Evolutionary conservation across 129 eudicot genomes (phyloP).

Genomic region (Erigeron canadensis): DNA sequence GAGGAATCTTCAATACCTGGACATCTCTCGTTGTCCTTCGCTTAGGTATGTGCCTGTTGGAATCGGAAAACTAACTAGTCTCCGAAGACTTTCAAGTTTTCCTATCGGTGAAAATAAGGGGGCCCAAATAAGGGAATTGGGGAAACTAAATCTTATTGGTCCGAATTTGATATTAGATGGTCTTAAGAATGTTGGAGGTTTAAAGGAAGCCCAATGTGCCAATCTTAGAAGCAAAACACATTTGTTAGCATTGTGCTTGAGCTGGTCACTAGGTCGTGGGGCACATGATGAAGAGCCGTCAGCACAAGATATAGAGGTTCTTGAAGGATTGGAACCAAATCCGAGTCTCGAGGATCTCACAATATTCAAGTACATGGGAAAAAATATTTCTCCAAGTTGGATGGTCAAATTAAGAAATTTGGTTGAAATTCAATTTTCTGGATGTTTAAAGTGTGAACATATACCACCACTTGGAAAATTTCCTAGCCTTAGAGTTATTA

Average conservation of each 20-base stretch:
- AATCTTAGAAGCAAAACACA: slow-evolving; percentile 10
- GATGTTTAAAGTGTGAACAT: not conserved
- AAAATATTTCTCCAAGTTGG: slow-evolving; percentile 12
- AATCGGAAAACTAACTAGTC: slow-evolving; percentile 8
- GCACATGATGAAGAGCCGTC: slow-evolving; percentile 15
- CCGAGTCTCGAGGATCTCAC: not conserved
- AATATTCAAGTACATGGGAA: not conserved
- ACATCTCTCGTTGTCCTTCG: not conserved
- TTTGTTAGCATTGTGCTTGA: not conserved
- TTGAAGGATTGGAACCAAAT: slow-evolving; percentile 28
- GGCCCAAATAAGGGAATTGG: slow-evolving; percentile 10
- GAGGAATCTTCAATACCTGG: slow-evolving; percentile 18
- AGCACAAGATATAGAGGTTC: too few relatives aligned
- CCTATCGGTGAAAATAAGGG: not conserved
- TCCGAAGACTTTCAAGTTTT: slow-evolving; percentile 1
- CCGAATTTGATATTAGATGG: not conserved
- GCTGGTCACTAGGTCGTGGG: too few relatives aligned
- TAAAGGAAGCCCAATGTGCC: slow-evolving; percentile 18
- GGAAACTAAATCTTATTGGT: slow-evolving; percentile 19
- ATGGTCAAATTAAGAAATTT: slow-evolving; percentile 3
- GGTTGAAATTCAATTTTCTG: not conserved
- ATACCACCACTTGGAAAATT: slow-evolving; percentile 20
- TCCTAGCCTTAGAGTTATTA: slow-evolving; percentile 12
- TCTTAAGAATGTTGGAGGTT: slow-evolving; percentile 21
- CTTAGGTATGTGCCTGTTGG: slow-evolving; percentile 4